These are phyloP conservation scores for Pythium aphanidermatum DNA, from an alignment of 352 stramenopile species.

Conservation along the genomic window DNA sequence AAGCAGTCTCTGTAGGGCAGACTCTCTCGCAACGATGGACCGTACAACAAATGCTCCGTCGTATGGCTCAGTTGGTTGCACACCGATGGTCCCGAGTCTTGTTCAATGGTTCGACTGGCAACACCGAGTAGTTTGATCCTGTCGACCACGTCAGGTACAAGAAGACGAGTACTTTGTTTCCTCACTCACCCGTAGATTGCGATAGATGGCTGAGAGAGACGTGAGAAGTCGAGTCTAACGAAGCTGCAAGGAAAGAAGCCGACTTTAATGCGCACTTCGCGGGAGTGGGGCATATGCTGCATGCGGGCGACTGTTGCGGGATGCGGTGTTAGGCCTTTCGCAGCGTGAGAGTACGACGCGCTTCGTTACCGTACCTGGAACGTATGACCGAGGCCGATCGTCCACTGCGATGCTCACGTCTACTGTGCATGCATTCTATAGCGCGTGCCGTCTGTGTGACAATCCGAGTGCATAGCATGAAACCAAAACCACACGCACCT, in stretches of 20 bases:
- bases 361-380: slow-evolving; percentile 29
- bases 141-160: not conserved
- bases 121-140: slow-evolving; percentile 43
- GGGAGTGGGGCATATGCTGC: slow-evolving; percentile 45
- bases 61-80: slow-evolving; percentile 57
- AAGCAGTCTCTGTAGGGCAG: slow-evolving; percentile 24
- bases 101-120: slow-evolving; percentile 45
- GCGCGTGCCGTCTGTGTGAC: not conserved
- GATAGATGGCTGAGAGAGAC: slow-evolving; percentile 43
- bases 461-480: too few relatives aligned
- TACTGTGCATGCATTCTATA: slow-evolving; percentile 57
- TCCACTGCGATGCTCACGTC: slow-evolving; percentile 62
- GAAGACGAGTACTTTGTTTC: not conserved
- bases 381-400: slow-evolving; percentile 53
- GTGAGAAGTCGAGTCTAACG: slow-evolving; percentile 57
- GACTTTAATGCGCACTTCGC: slow-evolving; percentile 45
- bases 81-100: slow-evolving; percentile 43
- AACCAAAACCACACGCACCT: slow-evolving; percentile 23
- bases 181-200: slow-evolving; percentile 51
- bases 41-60: slow-evolving; percentile 37
- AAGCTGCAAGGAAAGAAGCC: slow-evolving; percentile 65
- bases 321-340: too few relatives aligned
- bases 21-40: slow-evolving; percentile 21
- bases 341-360: not conserved
- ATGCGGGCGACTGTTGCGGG: slow-evolving; percentile 55